Base-by-base conservation (phyloP, 495 filamentous ascomycete genomes). In the Talaromyces ruber region DNA sequence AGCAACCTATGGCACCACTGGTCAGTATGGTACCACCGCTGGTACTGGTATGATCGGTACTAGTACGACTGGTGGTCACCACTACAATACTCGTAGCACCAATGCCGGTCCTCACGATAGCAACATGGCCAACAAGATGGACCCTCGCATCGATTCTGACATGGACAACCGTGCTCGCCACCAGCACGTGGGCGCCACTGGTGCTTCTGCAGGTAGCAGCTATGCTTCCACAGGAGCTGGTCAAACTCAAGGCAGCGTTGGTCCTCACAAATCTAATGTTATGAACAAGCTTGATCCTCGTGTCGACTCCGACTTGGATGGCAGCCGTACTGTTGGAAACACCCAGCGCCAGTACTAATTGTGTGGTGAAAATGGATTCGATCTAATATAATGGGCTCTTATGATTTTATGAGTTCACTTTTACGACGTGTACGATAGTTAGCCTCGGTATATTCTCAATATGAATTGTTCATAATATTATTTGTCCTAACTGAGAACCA, bases 271-370 rank as follows among this genome's bases (percentile, higher is more conserved):
- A 39, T 76, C 73, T 63, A 78, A 81, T 64, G 52, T 77, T 12
- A 71, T 64, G 53, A 81, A 81, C 70, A 72, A 74, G 63, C 63
- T 69, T 30, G 83, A 86, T 62, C 83, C 83, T 22, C 74, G 78
- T 45, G 73, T 82, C 24, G 75, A 80, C 65, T 74, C 71, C 32
- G 72, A 75, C 60, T 64, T 53, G 28, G 59, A 61, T 25, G 29
- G 50, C 8, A 50, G 59, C 28, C 24, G 39, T 25, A 61, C 45
- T n/a, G 54, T 25, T 57, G 54, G 54, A 30, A 57, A 18, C 24
- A 21, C 54, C 8, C 54, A 57, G 29, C 54, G 54, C 11, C 51
- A 54, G 22, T 54, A 54, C 51, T 57, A 34, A 34, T 32, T 57
- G 26, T 16, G 16, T 30, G 2, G 34, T 18, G 29, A 34, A 29